These are phyloP conservation scores for Cladosporium sp. DNA, from an alignment of 2,329 filamentous ascomycete species.

Conservation along the genomic window DNA sequence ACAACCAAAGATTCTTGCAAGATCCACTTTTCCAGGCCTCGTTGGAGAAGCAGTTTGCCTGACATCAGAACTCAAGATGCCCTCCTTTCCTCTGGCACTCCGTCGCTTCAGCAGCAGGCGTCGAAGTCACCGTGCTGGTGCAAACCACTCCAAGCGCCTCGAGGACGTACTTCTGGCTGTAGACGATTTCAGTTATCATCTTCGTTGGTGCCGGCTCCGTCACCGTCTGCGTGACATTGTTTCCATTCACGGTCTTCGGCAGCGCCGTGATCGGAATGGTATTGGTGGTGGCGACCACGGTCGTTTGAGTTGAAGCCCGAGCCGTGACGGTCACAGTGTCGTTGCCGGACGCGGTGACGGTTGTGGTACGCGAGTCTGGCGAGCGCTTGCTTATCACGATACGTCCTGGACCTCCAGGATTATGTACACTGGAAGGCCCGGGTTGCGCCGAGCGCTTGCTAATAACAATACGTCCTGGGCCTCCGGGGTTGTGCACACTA, in stretches of 20 bases:
- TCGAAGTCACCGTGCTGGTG: conserved; percentile 13
- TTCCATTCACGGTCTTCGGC: conserved; percentile 12
- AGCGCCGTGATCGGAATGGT: conserved; percentile 12
- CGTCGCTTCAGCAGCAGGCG: conserved; percentile 9
- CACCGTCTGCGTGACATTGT: conserved; percentile 1
- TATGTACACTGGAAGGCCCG: too few species aligned
- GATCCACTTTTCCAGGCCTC: too few species aligned
- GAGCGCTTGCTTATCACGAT: neutral
- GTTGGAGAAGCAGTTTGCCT: too few species aligned
- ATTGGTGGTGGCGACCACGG: conserved; percentile 6
- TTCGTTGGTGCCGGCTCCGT: conserved; percentile 9
- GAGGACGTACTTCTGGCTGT: conserved; percentile 10
- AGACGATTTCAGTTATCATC: conserved; percentile 8
- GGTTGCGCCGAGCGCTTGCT: neutral
- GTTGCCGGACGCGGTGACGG: neutral
- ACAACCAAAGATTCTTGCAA: too few species aligned
- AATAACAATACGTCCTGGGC: too few species aligned
- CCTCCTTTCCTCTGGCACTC: conserved; percentile 14
- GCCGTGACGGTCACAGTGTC: conserved; percentile 1
- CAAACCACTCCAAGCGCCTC: conserved; percentile 13
- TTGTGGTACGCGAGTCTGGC: neutral
- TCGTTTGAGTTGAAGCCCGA: conserved; percentile 1
- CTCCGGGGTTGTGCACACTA: too few species aligned
- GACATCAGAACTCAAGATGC: conserved; percentile 7
- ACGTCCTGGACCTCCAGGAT: too few species aligned